Base-by-base conservation (phyloP, 805 yeast genomes). In the Teunomyces pallodes region DNA sequence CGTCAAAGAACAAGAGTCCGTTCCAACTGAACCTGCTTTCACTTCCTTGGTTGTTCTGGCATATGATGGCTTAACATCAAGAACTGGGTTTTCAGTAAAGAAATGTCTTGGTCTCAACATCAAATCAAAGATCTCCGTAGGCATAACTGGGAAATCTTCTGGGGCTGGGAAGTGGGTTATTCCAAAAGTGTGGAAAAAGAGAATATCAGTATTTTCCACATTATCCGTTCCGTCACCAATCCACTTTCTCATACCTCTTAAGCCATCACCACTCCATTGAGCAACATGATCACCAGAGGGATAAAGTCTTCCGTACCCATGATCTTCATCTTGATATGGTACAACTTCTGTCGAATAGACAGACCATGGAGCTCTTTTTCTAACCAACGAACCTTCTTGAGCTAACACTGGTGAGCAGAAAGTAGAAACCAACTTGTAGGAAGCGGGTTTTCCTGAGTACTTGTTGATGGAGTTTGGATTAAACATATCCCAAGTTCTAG, bases 61-160 rank as follows among this genome's bases (percentile, higher is more conserved):
- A 51, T 63, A 70, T 12, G 87, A 81, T 48, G 92, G 91, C 57
- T 77, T 80, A 51, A 87, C 80, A 59, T 87, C 94, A 56, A 87
- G 74, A 45, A 81, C 86, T 29, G 95, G 94, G 67, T 86, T 87
- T 65, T 84, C 87, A 41, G 76, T 69, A 77, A 87, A 87, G 74
- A 87, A 83, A 69, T 87, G 82, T 65, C 92, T 77, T 57, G 94
- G 94, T 67, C 91, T 80, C 64, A 87, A 73, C 71, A 84, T 72
- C 56, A 87, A 73, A 50, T 85, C 81, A 59, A 87, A 83, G 60
- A 89, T 86, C 70, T 87, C 95, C 43, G 90, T 86, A 42, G 94
- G 94, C 94, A 87, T 87, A 54, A 87, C 80, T 48, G 94, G 94
- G 84, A 86, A 87, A 67, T 87, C 95, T 72, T 87, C 94, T 50